These are phyloP conservation scores for Botrytis sinoallii DNA, from an alignment of 2,329 filamentous ascomycete species.

Conservation along the genomic window DNA sequence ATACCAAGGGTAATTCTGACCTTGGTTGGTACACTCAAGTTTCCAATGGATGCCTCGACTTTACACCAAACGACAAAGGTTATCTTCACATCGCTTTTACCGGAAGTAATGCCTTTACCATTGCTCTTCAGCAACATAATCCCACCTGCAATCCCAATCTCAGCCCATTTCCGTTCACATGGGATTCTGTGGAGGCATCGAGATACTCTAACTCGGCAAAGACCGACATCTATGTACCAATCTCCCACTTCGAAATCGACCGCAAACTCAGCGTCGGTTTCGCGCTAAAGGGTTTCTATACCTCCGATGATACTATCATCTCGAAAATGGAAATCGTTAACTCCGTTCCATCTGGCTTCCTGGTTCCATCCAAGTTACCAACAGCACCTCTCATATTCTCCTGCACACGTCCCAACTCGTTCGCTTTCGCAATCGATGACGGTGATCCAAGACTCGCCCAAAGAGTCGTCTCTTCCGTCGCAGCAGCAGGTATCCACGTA, in stretches of 20 bases:
- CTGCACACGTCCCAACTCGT: constrained; percentile 65
- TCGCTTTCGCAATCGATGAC: constrained; percentile 72
- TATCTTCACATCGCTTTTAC: constrained; percentile 64
- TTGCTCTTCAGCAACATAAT: constrained; percentile 67
- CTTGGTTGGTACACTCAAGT: constrained; percentile 61
- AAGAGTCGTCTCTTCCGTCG: constrained; percentile 59
- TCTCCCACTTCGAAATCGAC: constrained; percentile 64
- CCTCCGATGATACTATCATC: constrained; percentile 48
- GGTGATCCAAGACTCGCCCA: constrained; percentile 58
- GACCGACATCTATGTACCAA: constrained; percentile 62
- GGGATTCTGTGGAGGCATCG: constrained; percentile 63
- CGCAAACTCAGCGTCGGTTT: constrained; percentile 55
- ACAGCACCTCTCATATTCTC: constrained; percentile 59
- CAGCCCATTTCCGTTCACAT: constrained; percentile 62
- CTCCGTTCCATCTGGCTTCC: constrained; percentile 49
- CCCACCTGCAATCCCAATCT: constrained; percentile 52
- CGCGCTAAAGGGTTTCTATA: constrained; percentile 63
- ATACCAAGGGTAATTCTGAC: constrained; percentile 55
- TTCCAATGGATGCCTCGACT: constrained; percentile 52
- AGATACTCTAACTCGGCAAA: constrained; percentile 50
- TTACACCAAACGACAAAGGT: constrained; percentile 51
- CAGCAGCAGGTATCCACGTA: constrained; percentile 59
- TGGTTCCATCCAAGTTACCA: constrained; percentile 57
- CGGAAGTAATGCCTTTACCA: constrained; percentile 60
- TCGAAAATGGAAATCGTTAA: constrained; percentile 60